Evolutionary conservation across 78 protist genomes (phyloP).

Genomic region (Guillardia theta): DNA sequence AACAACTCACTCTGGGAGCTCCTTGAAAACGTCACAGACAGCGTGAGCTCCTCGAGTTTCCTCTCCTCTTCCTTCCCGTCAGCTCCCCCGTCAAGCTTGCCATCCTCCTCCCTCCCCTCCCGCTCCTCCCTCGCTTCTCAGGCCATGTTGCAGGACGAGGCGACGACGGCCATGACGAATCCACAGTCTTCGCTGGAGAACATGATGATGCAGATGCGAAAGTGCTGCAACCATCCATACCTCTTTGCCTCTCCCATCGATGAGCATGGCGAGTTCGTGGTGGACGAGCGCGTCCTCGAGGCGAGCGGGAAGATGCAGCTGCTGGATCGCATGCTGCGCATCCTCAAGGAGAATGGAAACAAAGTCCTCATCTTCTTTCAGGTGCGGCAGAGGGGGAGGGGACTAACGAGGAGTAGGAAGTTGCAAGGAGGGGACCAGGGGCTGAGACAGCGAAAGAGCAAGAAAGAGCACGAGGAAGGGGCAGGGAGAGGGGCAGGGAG

Average conservation of each 20-base stretch:
- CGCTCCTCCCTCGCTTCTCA: no score
- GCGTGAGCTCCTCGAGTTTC: not conserved
- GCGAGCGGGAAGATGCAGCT: slow-evolving; percentile 45
- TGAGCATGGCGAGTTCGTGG: not conserved
- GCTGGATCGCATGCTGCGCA: slow-evolving; percentile 41
- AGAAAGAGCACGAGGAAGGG: no score
- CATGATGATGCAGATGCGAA: slow-evolving; percentile 52
- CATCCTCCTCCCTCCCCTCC: no score
- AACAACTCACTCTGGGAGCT: not conserved
- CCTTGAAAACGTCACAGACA: not conserved
- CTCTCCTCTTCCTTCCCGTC: no score
- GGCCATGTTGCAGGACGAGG: not conserved
- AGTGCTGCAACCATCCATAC: slow-evolving; percentile 70
- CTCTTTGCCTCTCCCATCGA: slow-evolving; percentile 51
- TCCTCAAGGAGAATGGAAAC: not conserved
- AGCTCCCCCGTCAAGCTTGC: no score
- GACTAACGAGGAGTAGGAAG: not conserved
- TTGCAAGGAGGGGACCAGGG: not conserved
- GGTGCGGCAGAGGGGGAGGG: not conserved
- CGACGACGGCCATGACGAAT: not conserved
- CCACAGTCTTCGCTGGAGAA: not conserved
- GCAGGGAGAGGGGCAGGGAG: not conserved
- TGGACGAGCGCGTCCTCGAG: slow-evolving; percentile 49
- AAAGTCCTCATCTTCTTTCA: slow-evolving; percentile 60
- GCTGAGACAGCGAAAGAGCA: not conserved